Conservation (phyloP, 441 rosid genomes). For the Rhodomyrtus psidioides region DNA sequence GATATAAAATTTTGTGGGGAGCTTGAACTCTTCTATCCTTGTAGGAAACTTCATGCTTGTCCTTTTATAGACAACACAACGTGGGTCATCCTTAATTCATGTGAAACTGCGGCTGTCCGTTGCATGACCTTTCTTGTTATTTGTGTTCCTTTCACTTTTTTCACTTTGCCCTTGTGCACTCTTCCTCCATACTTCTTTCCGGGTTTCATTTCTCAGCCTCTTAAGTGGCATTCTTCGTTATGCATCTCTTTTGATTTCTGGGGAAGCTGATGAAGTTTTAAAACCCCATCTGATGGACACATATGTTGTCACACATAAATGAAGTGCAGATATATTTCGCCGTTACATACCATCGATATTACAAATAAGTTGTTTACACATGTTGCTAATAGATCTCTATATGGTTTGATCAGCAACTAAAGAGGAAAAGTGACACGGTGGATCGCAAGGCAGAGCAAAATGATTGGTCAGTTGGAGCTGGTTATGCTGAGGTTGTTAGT, state of each 20-base stretch:
- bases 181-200: neutral
- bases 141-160: neutral
- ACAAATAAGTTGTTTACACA: neutral
- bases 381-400: conserved; percentile 10
- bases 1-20: neutral
- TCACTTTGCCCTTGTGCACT: neutral
- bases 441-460: conserved; percentile 45
- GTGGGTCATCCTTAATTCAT: neutral
- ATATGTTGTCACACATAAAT: neutral
- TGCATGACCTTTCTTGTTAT: neutral
- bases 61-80: neutral
- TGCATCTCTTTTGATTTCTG: neutral
- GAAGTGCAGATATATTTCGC: neutral
- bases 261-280: neutral
- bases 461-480: conserved; percentile 45
- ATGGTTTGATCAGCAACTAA: conserved; percentile 37
- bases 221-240: neutral
- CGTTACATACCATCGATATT: neutral
- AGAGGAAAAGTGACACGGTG: conserved; percentile 63
- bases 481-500: conserved; percentile 32
- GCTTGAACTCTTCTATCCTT: neutral
- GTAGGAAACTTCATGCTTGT: neutral
- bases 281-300: neutral
- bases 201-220: neutral
- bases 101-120: neutral